Conservation (phyloP, 2,329 filamentous ascomycete genomes). For the Didymella keratinophila region DNA sequence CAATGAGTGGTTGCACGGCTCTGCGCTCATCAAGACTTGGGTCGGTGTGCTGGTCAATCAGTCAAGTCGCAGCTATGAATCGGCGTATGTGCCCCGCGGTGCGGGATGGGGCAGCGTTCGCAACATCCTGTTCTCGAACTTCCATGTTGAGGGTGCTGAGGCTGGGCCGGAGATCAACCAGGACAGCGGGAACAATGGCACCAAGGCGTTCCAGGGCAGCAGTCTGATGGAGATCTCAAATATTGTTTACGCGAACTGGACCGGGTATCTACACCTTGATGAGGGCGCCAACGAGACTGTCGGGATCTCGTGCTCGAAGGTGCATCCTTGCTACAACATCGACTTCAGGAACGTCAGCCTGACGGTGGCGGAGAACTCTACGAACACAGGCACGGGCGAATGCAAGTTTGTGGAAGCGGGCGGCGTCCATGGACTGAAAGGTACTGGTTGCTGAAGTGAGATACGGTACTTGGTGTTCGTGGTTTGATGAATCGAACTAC, state of each 20-base stretch:
- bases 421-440: not conserved
- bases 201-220: conserved; percentile 4
- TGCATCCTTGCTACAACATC: conserved; percentile 6
- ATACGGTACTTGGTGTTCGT: too few species aligned
- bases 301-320: conserved; percentile 2
- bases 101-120: conserved; percentile 6
- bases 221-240: conserved; percentile 11
- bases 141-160: conserved; percentile 10
- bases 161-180: conserved; percentile 14
- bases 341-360: conserved; percentile 4
- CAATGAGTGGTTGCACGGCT: conserved; percentile 10
- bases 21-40: conserved; percentile 10
- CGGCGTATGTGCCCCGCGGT: conserved; percentile 4
- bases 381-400: not conserved
- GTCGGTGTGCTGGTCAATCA: conserved; percentile 10
- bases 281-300: conserved; percentile 1
- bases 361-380: conserved; percentile 1
- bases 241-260: conserved; percentile 6
- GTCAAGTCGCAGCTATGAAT: conserved; percentile 10
- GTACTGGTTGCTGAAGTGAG: conserved; percentile 1
- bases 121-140: conserved; percentile 9
- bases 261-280: conserved; percentile 8
- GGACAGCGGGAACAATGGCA: conserved; percentile 9
- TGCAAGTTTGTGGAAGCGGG: conserved; percentile 4
- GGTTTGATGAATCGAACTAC: too few species aligned